Conservation (phyloP, 2,329 filamentous ascomycete species). For the Xylaria sp. region DNA sequence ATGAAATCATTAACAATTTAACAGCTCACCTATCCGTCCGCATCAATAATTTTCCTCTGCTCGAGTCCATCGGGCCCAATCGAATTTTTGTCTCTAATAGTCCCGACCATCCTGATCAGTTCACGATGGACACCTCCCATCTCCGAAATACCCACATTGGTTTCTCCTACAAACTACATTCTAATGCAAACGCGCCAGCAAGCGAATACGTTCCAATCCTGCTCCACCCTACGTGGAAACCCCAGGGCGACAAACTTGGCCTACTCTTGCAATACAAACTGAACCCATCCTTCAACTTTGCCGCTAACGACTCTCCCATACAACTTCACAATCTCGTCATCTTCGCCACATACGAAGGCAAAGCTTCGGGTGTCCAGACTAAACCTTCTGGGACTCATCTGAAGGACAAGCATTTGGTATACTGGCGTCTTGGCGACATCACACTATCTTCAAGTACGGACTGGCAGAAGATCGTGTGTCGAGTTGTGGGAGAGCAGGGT, state of each 20-base stretch:
- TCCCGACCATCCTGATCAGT: slow-evolving; percentile 78
- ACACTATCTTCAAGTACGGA: slow-evolving; percentile 70
- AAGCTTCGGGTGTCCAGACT: slow-evolving; percentile 75
- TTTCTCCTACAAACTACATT: slow-evolving; percentile 91
- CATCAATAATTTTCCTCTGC: slow-evolving; percentile 85
- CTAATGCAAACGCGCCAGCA: slow-evolving; percentile 64
- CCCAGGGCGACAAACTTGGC: slow-evolving; percentile 85
- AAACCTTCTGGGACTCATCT: slow-evolving; percentile 84
- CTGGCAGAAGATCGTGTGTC: slow-evolving; percentile 82
- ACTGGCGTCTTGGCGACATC: slow-evolving; percentile 84
- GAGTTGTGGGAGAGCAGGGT: slow-evolving; percentile 78
- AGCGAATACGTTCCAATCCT: slow-evolving; percentile 75
- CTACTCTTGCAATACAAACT: slow-evolving; percentile 86
- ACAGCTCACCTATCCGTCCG: slow-evolving; percentile 74
- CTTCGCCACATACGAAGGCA: slow-evolving; percentile 76
- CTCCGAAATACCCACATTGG: slow-evolving; percentile 80
- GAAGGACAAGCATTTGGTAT: slow-evolving; percentile 79
- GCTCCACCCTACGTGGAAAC: slow-evolving; percentile 82
- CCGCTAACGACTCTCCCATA: slow-evolving; percentile 57
- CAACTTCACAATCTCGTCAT: slow-evolving; percentile 80
- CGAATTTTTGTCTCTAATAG: slow-evolving; percentile 85
- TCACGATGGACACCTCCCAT: slow-evolving; percentile 77
- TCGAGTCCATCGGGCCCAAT: slow-evolving; percentile 95
- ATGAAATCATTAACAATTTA: slow-evolving; percentile 38
- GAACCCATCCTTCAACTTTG: slow-evolving; percentile 73